Conservation (phyloP, 2,329 filamentous ascomycete species). For the Chaetothyriales sp. region DNA sequence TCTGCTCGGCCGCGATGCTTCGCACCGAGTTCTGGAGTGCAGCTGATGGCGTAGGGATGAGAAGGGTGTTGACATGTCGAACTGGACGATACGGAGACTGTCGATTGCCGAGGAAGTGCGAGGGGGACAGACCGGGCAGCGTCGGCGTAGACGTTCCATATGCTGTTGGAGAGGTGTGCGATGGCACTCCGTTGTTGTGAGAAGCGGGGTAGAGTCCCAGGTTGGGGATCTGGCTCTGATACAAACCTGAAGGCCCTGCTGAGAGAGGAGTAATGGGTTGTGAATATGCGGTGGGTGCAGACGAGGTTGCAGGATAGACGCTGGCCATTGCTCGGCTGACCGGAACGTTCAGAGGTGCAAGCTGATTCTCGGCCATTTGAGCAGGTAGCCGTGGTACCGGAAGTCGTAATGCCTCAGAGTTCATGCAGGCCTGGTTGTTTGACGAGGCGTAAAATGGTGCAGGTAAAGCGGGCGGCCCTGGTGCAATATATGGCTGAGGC, state of each 20-base stretch:
- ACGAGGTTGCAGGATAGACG: constrained; percentile 51
- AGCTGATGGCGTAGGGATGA: constrained; percentile 70
- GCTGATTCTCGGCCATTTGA: constrained; percentile 1
- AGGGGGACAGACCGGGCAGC: constrained; percentile 62
- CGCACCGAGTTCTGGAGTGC: constrained; percentile 64
- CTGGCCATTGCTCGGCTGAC: constrained; percentile 56
- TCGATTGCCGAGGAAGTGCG: constrained; percentile 72
- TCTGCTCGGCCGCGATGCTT: constrained; percentile 51
- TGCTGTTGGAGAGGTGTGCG: constrained; percentile 52
- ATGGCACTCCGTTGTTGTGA: constrained; percentile 32
- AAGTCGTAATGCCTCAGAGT: not conserved
- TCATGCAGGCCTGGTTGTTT: not conserved
- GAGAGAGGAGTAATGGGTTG: constrained; percentile 30
- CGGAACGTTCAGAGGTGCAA: constrained; percentile 24
- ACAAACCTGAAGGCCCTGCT: constrained; percentile 21
- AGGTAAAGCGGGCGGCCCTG: not conserved
- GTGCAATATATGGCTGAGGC: constrained; percentile 3
- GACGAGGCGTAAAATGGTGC: not conserved
- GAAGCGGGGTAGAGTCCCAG: constrained; percentile 6
- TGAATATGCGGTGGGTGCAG: constrained; percentile 30
- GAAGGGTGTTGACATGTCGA: constrained; percentile 75
- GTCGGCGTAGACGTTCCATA: constrained; percentile 48
- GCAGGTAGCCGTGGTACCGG: constrained; percentile 12
- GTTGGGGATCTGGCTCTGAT: constrained; percentile 21
- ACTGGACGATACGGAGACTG: constrained; percentile 88